Conservation (phyloP, 768 basidiomycete species). For the Termitomyces sp. region DNA sequence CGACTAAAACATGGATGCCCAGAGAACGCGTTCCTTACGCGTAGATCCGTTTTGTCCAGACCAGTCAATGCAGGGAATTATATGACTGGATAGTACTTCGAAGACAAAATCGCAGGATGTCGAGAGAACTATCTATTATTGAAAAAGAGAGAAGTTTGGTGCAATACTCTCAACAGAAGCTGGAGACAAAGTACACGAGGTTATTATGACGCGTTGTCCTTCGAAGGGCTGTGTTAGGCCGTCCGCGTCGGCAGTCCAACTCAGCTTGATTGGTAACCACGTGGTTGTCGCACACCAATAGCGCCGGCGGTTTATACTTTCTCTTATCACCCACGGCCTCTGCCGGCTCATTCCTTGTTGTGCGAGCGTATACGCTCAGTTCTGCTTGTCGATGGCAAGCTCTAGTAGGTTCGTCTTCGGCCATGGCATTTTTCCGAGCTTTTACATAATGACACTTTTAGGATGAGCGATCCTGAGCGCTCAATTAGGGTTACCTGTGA, state of each 20-base stretch:
- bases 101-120: background rate
- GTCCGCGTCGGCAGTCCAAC: background rate
- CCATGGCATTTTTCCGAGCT: conserved; percentile 1
- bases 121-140: background rate
- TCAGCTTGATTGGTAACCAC: conserved; percentile 4
- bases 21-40: background rate
- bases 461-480: conserved; percentile 43
- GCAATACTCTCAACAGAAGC: background rate
- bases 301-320: background rate
- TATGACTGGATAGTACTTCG: background rate
- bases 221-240: background rate
- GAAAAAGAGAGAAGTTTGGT: background rate
- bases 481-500: conserved; percentile 45
- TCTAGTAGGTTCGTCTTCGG: conserved; percentile 26
- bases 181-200: background rate
- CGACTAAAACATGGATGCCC: background rate
- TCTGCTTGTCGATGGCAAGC: conserved; percentile 12
- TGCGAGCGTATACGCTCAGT: background rate
- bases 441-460: conserved; percentile 14
- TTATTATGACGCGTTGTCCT: background rate
- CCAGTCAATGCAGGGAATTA: background rate
- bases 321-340: background rate
- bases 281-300: conserved; percentile 12
- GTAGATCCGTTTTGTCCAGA: background rate
- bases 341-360: background rate